Evolutionary conservation across 495 filamentous ascomycete genomes (phyloP).

Genomic region (Penicillium crystallinum): DNA sequence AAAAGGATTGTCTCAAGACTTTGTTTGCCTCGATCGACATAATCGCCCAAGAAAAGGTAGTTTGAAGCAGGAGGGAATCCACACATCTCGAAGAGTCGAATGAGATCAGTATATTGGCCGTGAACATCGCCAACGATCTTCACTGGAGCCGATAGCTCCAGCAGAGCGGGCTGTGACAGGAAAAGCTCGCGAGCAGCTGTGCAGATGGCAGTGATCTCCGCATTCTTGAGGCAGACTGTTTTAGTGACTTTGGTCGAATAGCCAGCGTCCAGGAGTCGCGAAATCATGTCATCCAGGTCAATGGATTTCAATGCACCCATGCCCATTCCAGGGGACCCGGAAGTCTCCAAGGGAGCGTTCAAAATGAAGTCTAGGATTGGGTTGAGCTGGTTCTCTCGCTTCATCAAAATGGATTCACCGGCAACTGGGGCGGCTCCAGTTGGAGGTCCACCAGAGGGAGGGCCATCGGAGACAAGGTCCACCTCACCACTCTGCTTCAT

Average conservation of each 20-base stretch:
- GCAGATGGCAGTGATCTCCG: conserved; percentile 92
- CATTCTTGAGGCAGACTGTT: conserved; percentile 93
- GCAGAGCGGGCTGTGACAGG: conserved; percentile 81
- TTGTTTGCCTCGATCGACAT: conserved; percentile 97
- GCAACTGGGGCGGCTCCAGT: conserved; percentile 48
- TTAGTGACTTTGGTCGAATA: conserved; percentile 98
- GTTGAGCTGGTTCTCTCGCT: conserved; percentile 65
- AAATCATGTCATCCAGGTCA: conserved; percentile 96
- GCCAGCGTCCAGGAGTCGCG: conserved; percentile 84
- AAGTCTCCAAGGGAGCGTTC: conserved; percentile 36
- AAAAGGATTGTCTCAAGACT: conserved; percentile 95
- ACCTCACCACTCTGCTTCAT: conserved; percentile 87
- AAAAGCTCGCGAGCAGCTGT: conserved; percentile 81
- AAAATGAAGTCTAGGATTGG: conserved; percentile 51
- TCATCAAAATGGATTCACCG: conserved; percentile 62
- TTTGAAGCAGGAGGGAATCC: conserved; percentile 92
- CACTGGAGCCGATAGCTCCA: conserved; percentile 93
- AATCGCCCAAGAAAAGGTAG: conserved; percentile 95
- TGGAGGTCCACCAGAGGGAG: conserved; percentile 58
- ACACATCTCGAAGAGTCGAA: conserved; percentile 99
- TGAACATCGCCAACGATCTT: conserved; percentile 99
- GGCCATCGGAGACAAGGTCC: conserved; percentile 90
- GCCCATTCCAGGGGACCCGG: conserved; percentile 42
- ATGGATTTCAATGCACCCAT: conserved; percentile 77
- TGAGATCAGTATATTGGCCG: conserved; percentile 95